Percentiles rank a stretch among this genome's conserved stretches.
These are phyloP conservation scores for Nematocida parisii DNA, from an alignment of 371 early-diverging fungal genomes.

Conservation along the genomic window DNA sequence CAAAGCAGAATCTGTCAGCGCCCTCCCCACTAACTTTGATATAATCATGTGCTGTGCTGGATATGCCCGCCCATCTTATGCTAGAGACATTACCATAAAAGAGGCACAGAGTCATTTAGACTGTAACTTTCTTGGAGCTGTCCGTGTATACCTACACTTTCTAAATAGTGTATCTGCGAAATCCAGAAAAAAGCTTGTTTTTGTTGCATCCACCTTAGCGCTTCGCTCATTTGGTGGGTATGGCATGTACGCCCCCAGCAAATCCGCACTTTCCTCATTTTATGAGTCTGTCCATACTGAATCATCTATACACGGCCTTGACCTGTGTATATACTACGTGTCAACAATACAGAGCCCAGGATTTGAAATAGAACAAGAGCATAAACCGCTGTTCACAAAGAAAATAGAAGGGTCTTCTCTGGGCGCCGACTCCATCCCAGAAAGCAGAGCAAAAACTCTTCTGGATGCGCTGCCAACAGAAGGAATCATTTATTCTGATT, in stretches of 20 bases:
- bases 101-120: slow-evolving; percentile 73
- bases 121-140: slow-evolving; percentile 78
- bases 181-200: slow-evolving; percentile 72
- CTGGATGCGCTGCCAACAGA: slow-evolving; percentile 15
- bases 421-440: not conserved
- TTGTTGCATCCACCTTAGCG: slow-evolving; percentile 77
- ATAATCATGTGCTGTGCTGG: slow-evolving; percentile 79
- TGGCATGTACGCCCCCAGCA: slow-evolving; percentile 77
- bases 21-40: slow-evolving; percentile 69
- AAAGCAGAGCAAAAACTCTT: slow-evolving; percentile 38
- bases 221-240: slow-evolving; percentile 75
- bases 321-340: slow-evolving; percentile 76
- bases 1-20: slow-evolving; percentile 16
- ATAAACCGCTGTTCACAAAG: slow-evolving; percentile 77
- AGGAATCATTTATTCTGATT: slow-evolving; percentile 27
- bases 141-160: slow-evolving; percentile 69
- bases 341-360: slow-evolving; percentile 79
- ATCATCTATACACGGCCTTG: slow-evolving; percentile 73
- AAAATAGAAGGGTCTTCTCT: slow-evolving; percentile 72
- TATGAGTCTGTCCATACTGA: slow-evolving; percentile 77
- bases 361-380: slow-evolving; percentile 75
- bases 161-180: slow-evolving; percentile 50
- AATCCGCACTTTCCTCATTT: slow-evolving; percentile 73
- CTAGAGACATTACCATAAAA: slow-evolving; percentile 73
- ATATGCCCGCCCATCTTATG: slow-evolving; percentile 74